Base-by-base conservation (phyloP, 2,329 filamentous ascomycete genomes). In the Graphiopsis chlorocephala region DNA sequence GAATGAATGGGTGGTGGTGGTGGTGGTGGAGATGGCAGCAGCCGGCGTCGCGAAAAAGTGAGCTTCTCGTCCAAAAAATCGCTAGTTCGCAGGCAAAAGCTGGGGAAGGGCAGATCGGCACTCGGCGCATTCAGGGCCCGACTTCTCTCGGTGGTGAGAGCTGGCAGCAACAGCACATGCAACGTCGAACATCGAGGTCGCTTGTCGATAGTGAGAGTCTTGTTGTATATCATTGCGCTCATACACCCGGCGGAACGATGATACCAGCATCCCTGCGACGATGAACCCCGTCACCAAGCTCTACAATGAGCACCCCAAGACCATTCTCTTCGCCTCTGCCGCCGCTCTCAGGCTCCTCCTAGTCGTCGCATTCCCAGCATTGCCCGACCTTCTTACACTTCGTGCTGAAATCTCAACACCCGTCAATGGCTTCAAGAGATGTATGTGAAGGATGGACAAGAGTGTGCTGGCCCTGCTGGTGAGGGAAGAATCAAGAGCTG, bases 351-450 rank as follows among this genome's bases (percentile, higher is more conserved):
- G 95, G 71, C 83, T 98, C 66, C 80, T 92, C 64, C 85, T 98
- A 61, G 93, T 93, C 76, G 83, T 88, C 65, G 83, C 88, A 65
- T 97, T 97, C 75, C 93, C 95, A 68, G 86, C 86, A 42, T 83
- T 99, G 47, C 91, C 94, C 61, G 88, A 93, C 76, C 84, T 97
- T 68, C 84, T 99, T 68, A 95, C 92, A 23, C 91, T 90, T 69
- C 90, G 95, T 75, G 95, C 97, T 72, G 95, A 99, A 83, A 90
- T 99, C 73, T 97, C 95, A 52, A 99, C 95, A 25, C 94, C 95
- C 45, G 90, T 98, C 55, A 97, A 92, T 72, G 97, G 94, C 85
- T 99, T 97, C 86, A 98, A 98, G 83, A 87, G 95, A 86, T 83
- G 93, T 96, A 84, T 78, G 90, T 79, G 20, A 55, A 55, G 38